These are phyloP conservation scores for Lactifluus pinguis DNA, from an alignment of 768 basidiomycete genomes.

Conservation along the genomic window DNA sequence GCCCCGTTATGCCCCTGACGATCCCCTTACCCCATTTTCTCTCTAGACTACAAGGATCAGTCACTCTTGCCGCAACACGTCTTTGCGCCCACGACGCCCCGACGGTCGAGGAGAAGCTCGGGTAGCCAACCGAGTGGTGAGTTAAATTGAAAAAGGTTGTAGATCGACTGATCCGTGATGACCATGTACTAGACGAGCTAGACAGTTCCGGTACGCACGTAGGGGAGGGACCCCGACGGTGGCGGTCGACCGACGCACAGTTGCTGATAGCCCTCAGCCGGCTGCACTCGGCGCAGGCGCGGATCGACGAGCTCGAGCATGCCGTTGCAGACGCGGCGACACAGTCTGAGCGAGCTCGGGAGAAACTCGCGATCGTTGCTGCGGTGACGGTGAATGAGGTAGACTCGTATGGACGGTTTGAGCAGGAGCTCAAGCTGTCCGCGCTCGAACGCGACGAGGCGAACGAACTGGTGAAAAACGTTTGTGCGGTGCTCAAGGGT, in stretches of 20 bases:
- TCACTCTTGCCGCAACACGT: background rate
- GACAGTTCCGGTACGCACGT: background rate
- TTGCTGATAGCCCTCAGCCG: constrained; percentile 4
- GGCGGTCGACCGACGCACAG: background rate
- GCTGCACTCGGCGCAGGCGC: constrained; percentile 1
- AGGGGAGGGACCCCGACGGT: background rate
- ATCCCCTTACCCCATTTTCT: too few species aligned
- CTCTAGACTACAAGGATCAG: background rate
- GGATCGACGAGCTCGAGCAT: constrained; percentile 12
- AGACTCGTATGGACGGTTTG: background rate
- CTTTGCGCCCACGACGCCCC: background rate
- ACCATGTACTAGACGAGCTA: background rate
- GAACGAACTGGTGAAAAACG: constrained; percentile 6
- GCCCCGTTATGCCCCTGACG: background rate
- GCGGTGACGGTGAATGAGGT: background rate
- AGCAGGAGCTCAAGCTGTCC: background rate
- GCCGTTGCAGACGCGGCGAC: constrained; percentile 2
- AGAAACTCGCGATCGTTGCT: constrained; percentile 8
- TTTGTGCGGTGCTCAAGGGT: constrained; percentile 7
- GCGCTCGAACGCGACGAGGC: constrained; percentile 8
- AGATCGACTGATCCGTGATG: background rate
- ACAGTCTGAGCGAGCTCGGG: constrained; percentile 7
- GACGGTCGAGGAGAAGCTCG: background rate
- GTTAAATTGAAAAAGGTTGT: background rate
- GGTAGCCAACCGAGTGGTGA: background rate